Evolutionary conservation across 352 stramenopile species (phyloP).

Genomic region (Phytopythium boreale): DNA sequence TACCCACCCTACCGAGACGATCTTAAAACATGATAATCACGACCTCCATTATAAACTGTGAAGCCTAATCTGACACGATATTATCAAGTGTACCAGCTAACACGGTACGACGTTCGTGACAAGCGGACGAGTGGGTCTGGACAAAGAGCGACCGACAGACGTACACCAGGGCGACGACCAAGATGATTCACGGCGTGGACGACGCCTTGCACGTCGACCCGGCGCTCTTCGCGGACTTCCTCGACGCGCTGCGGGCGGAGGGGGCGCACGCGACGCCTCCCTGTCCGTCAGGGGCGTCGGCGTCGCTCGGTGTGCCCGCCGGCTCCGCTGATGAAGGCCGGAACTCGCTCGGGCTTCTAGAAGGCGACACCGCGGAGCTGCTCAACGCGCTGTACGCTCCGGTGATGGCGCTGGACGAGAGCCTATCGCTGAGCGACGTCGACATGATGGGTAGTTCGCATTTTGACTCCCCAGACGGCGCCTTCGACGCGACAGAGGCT

Average conservation of each 20-base stretch:
- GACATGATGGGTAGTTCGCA: neutral
- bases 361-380: slow-evolving; percentile 19
- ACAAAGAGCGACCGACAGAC: neutral
- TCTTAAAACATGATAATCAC: too few species aligned
- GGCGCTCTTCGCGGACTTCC: neutral
- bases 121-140: too few species aligned
- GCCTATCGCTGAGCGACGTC: neutral
- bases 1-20: too few species aligned
- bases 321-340: neutral
- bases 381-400: slow-evolving; percentile 22
- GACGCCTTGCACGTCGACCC: neutral
- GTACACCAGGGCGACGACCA: too few species aligned
- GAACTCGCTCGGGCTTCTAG: slow-evolving; percentile 3
- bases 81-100: too few species aligned
- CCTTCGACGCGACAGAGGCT: too few species aligned
- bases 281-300: neutral
- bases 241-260: neutral
- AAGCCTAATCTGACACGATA: too few species aligned
- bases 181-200: neutral
- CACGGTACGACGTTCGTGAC: too few species aligned
- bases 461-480: neutral
- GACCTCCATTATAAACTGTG: too few species aligned
- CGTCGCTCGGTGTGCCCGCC: neutral
- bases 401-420: slow-evolving; percentile 24
- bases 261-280: neutral